A percentile compares a stretch with the other conserved stretches of the same genome.
Conservation (phyloP, 2,329 filamentous ascomycete genomes). For the Colletotrichum zoysiae region DNA sequence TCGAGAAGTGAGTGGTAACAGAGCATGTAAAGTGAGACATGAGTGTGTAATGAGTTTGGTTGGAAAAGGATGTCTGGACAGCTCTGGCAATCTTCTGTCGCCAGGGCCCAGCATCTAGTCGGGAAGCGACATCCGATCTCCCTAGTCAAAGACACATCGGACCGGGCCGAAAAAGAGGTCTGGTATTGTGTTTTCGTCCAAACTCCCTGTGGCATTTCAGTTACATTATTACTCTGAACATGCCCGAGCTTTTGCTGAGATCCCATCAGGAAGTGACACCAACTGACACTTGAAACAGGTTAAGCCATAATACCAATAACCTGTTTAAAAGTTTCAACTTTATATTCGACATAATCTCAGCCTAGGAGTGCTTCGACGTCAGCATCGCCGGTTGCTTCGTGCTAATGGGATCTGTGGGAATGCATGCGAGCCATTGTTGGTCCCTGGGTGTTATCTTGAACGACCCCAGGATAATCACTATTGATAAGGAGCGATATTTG, state of each 20-base stretch:
- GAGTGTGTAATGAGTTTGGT: not conserved
- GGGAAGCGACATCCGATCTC: not conserved
- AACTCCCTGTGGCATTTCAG: not conserved
- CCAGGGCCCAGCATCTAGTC: not conserved
- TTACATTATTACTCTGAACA: not conserved
- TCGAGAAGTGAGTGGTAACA: not conserved
- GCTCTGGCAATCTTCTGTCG: not conserved
- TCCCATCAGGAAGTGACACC: not conserved
- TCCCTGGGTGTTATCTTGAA: no score
- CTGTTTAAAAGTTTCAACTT: not conserved
- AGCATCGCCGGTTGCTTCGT: not conserved
- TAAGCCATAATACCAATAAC: not conserved
- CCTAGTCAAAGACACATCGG: not conserved
- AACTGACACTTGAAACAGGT: not conserved
- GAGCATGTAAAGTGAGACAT: not conserved
- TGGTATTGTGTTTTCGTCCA: not conserved
- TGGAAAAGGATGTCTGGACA: not conserved
- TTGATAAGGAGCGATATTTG: no score
- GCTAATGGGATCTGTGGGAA: no score
- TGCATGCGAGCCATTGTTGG: no score
- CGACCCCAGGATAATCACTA: no score
- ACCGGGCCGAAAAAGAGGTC: not conserved
- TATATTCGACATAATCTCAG: not conserved
- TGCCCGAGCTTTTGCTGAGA: not conserved
- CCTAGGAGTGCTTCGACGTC: not conserved